phyloP scores from a whole-genome alignment of 306 rosid species.

The Cicer judaicum region DNA sequence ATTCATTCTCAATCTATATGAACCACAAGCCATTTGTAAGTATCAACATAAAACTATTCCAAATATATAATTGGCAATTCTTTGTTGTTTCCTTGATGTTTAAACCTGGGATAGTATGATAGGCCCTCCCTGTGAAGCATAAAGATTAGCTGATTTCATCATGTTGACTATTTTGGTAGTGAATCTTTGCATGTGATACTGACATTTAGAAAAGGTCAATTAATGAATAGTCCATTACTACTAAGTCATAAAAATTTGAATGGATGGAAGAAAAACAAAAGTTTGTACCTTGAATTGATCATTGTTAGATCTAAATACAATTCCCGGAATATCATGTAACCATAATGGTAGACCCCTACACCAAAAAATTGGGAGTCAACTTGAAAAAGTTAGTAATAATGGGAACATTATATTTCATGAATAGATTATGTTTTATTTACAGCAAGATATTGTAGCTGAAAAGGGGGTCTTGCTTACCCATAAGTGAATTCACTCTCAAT shows the following conservation, averaged over 20 bases:
- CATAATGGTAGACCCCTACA: constrained; percentile 86
- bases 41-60: no score
- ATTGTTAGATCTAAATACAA: constrained; percentile 77
- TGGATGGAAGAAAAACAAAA: constrained; percentile 7
- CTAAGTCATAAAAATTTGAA: not conserved
- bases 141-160: constrained; percentile 79
- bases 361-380: constrained; percentile 8
- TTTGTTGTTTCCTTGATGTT: not conserved
- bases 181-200: constrained; percentile 79
- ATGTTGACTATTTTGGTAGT: constrained; percentile 65
- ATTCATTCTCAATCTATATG: constrained; percentile 89
- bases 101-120: constrained; percentile 86
- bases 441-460: not conserved
- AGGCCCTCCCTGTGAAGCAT: constrained; percentile 93
- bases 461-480: constrained; percentile 57
- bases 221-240: not conserved
- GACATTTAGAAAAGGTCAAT: constrained; percentile 38
- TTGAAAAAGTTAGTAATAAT: not conserved
- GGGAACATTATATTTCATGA: not conserved
- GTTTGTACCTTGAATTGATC: constrained; percentile 71
- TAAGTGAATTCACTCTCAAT: constrained; percentile 82
- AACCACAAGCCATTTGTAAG: not conserved
- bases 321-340: constrained; percentile 74
- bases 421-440: not conserved
- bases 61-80: not conserved